A percentile compares a stretch with the other conserved stretches of the same genome.
phyloP scores from a whole-genome alignment of 1,284 basidiomycete species.

The Lentinula novae-zelandiae region DNA sequence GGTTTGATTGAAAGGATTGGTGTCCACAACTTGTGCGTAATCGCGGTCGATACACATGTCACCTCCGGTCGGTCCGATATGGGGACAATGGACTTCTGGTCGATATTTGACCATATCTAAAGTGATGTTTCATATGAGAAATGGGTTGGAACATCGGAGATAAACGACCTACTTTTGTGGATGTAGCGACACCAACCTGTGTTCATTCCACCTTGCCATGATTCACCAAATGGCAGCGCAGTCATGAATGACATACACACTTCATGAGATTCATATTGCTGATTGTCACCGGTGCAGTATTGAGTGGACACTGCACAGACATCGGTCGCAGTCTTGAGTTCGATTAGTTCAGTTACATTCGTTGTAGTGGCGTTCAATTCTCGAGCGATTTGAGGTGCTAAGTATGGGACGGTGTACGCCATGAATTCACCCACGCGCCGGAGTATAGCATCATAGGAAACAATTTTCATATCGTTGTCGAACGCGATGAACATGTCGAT shows the following conservation, averaged over 20 bases:
- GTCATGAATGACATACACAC: slow-evolving; percentile 6
- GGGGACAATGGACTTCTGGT: slow-evolving; percentile 7
- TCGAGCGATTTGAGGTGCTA: slow-evolving; percentile 4
- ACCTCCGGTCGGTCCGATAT: slow-evolving; percentile 8
- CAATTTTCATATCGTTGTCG: slow-evolving; percentile 8
- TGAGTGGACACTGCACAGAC: slow-evolving; percentile 1
- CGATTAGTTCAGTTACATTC: background rate
- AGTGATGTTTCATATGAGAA: background rate
- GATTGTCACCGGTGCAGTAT: slow-evolving; percentile 5
- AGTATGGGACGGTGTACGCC: slow-evolving; percentile 1
- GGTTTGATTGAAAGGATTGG: slow-evolving; percentile 1
- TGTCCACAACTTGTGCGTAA: background rate
- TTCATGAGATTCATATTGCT: slow-evolving; percentile 4
- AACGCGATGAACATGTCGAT: slow-evolving; percentile 5
- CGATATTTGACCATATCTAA: slow-evolving; percentile 9
- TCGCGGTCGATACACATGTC: slow-evolving; percentile 8
- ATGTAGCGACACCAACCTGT: slow-evolving; percentile 1
- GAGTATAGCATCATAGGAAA: slow-evolving; percentile 8
- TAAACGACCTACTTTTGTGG: background rate
- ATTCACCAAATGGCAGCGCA: slow-evolving; percentile 3
- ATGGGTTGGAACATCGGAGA: background rate
- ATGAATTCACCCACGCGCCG: background rate
- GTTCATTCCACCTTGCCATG: slow-evolving; percentile 8
- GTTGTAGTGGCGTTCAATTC: background rate
- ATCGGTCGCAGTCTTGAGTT: slow-evolving; percentile 2